Conservation (phyloP, 116 monocot species). For the Papilionanthe hybrid region DNA sequence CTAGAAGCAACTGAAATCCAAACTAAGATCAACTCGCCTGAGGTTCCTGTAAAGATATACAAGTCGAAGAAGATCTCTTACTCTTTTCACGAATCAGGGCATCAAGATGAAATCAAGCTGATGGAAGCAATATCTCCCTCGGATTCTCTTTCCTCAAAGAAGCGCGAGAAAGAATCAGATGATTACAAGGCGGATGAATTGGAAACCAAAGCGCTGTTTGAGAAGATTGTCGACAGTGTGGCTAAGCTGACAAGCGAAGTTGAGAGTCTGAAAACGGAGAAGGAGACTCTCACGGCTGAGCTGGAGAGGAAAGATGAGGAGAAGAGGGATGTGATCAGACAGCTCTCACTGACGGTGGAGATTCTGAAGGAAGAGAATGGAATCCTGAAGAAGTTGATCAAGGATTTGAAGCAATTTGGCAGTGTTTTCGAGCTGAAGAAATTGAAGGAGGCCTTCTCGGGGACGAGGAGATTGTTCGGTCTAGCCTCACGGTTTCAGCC, state of each 20-base stretch:
- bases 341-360: conserved; percentile 50
- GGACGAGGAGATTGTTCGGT: conserved; percentile 36
- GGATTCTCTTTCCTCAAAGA: neutral
- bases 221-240: neutral
- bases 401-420: conserved; percentile 23
- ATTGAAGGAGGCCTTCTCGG: conserved; percentile 25
- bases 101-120: conserved; percentile 6
- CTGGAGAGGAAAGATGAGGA: conserved; percentile 65
- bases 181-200: neutral
- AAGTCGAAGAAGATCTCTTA: too few species aligned
- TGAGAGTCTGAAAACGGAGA: conserved; percentile 48
- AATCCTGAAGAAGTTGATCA: conserved; percentile 36
- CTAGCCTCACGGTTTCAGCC: conserved; percentile 14
- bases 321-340: conserved; percentile 83
- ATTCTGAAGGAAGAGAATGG: conserved; percentile 64
- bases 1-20: neutral
- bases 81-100: too few species aligned
- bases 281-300: conserved; percentile 24
- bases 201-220: too few species aligned
- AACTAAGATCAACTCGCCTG: too few species aligned
- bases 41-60: too few species aligned
- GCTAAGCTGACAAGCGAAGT: conserved; percentile 19
- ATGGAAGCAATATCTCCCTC: neutral
- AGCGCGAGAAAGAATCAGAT: neutral
- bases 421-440: conserved; percentile 36